Base-by-base conservation (phyloP, 306 rosid species). In the Lathyrus sativus region DNA sequence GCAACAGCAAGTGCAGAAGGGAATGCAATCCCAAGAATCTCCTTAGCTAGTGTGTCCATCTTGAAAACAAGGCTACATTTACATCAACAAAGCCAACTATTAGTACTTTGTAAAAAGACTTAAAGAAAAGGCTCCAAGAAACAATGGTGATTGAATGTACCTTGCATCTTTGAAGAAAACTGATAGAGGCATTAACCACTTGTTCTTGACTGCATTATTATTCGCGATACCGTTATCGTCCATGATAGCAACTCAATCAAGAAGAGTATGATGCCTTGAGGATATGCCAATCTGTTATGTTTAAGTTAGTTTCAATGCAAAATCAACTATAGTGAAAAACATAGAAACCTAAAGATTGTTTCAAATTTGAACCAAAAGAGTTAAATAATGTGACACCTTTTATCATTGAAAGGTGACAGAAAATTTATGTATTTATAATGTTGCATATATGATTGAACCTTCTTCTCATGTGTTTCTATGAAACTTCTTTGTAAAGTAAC, bases 1-100 rank as follows among this genome's bases (percentile, higher is more conserved):
- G 99, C 97, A 61, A 95, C 95, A 54, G 96, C 97, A 38, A 95
- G 74, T 38, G 97, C 96, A 76, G 95, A 95, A 11, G 99, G 99
- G 19, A 95, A 37, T 43, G 97, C 99, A 65, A 95, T 95, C 62
- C 87, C 86, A 8, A 95, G 82, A 3, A 95, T 82, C 82, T 95
- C 99, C 55, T 81, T 75, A 14, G 88, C 92, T 56, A 95, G 77
- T 3, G 80, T 53, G 18, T 95, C 99, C 83, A 84, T 66, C 86
- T 87, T 88, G 81, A 88, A 90, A 60, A 95, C 82, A 61, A 53
- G 75, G 31, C 98, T 92, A 79, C 71, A 73, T 13, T 54, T 66
- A 74, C 65, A 86, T 74, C 64, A 2, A 35, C 11, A 51, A 1
- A 67, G 39, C 8, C 37, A 66, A 49, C 11, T 14, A 12, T 80